Conservation (phyloP, 371 early-diverging fungal genomes). For the Blastocladiella emersonii region DNA sequence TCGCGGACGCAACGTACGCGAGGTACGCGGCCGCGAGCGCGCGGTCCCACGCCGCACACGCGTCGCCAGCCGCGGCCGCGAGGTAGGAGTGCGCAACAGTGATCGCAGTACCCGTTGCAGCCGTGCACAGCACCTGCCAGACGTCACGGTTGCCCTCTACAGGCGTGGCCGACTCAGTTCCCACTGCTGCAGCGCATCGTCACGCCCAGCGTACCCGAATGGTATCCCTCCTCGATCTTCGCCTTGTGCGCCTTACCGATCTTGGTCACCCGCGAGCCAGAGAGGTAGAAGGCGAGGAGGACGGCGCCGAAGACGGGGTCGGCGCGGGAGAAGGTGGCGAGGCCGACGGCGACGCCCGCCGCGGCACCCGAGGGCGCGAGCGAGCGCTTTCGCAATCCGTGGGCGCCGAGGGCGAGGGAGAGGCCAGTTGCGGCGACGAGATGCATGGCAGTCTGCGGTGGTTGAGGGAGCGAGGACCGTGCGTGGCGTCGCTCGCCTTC, state of each 20-base stretch:
- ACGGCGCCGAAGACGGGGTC: conserved; percentile 41
- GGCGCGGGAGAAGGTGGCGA: conserved; percentile 51
- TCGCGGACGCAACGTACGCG: not conserved
- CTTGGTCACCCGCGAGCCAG: conserved; percentile 63
- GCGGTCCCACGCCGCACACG: conserved; percentile 18
- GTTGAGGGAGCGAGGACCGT: too few species aligned
- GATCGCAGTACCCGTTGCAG: conserved; percentile 49
- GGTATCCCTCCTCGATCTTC: conserved; percentile 39
- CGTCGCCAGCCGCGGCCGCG: conserved; percentile 14
- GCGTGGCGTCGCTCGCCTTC: too few species aligned
- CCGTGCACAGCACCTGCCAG: conserved; percentile 70
- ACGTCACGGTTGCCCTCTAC: conserved; percentile 43
- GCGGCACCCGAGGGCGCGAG: conserved; percentile 52
- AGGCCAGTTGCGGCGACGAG: not conserved
- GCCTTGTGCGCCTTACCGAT: conserved; percentile 52
- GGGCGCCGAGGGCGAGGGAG: conserved; percentile 22
- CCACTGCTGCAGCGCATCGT: too few species aligned
- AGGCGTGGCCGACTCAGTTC: too few species aligned
- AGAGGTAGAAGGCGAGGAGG: conserved; percentile 57
- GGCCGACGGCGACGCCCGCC: conserved; percentile 58
- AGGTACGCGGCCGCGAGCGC: conserved; percentile 1
- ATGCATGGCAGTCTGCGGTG: too few species aligned
- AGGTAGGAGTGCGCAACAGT: conserved; percentile 41
- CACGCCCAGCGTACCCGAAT: conserved; percentile 7
- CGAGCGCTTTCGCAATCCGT: conserved; percentile 48